A percentile compares a stretch with the other conserved stretches of the same genome.
Conservation (phyloP, 2,329 filamentous ascomycete genomes). For the Colletotrichum euphorbiae region DNA sequence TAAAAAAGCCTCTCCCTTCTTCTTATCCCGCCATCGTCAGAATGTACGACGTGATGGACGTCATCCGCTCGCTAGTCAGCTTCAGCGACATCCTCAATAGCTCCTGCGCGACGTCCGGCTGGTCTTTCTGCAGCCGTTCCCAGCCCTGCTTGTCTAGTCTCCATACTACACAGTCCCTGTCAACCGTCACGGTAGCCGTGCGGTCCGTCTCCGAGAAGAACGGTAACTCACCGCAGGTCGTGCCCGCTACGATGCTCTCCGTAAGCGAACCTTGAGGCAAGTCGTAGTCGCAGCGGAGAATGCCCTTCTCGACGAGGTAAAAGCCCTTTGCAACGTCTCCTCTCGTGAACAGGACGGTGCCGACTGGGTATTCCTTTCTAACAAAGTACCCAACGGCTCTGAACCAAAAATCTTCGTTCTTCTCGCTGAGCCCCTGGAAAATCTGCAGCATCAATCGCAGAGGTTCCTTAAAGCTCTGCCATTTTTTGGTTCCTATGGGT, state of each 20-base stretch:
- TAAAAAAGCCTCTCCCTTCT: neutral
- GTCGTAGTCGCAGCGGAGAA: conserved; percentile 90
- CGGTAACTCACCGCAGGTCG: conserved; percentile 93
- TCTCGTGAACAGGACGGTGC: conserved; percentile 80
- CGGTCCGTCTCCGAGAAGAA: conserved; percentile 93
- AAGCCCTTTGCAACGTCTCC: conserved; percentile 85
- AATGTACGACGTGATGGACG: conserved; percentile 69
- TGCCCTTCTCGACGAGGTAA: conserved; percentile 89
- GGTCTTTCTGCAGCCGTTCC: conserved; percentile 75
- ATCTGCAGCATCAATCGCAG: conserved; percentile 92
- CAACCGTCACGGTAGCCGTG: conserved; percentile 87
- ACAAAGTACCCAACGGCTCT: conserved; percentile 80
- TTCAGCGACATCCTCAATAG: conserved; percentile 89
- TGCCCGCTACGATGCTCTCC: conserved; percentile 93
- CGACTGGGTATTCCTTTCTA: conserved; percentile 73
- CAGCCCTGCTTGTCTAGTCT: conserved; percentile 78
- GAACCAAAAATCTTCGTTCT: conserved; percentile 97
- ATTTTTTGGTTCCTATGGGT: conserved; percentile 71
- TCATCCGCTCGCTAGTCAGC: conserved; percentile 93
- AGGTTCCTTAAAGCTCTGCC: conserved; percentile 90
- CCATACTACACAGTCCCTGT: conserved; percentile 87
- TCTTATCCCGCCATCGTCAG: conserved; percentile 60
- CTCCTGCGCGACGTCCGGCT: conserved; percentile 85
- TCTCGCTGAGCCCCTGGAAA: conserved; percentile 87
- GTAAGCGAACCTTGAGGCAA: conserved; percentile 89